Evolutionary conservation across 805 yeast species (phyloP).

Genomic region (Ogataea pini): DNA sequence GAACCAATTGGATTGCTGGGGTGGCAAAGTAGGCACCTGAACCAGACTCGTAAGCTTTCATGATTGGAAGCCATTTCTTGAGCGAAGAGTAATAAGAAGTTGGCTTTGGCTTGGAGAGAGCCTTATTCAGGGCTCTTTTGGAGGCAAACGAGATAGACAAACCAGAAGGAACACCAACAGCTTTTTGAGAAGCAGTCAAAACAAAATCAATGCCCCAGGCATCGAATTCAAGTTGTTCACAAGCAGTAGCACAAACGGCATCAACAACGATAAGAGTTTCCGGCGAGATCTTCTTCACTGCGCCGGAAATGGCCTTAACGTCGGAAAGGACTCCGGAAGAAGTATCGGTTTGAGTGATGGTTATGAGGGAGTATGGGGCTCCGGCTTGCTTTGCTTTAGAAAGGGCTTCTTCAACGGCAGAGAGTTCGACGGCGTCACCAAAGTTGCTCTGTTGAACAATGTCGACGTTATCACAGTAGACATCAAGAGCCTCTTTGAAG

Average conservation of each 20-base stretch:
- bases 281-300: constrained; percentile 70
- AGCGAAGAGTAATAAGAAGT: constrained; percentile 68
- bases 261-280: constrained; percentile 84
- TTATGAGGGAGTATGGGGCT: constrained; percentile 59
- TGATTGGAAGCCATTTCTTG: constrained; percentile 84
- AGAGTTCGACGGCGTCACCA: constrained; percentile 68
- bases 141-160: constrained; percentile 76
- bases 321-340: constrained; percentile 90
- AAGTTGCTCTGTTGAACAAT: constrained; percentile 62
- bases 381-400: constrained; percentile 35
- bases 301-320: constrained; percentile 58
- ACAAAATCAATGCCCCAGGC: constrained; percentile 88
- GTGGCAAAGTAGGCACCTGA: constrained; percentile 90
- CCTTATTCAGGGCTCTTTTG: constrained; percentile 67
- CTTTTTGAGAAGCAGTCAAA: constrained; percentile 93
- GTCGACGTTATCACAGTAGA: constrained; percentile 77
- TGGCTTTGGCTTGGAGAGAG: constrained; percentile 49
- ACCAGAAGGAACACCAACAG: constrained; percentile 93
- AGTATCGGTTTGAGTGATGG: constrained; percentile 95
- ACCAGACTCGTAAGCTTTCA: constrained; percentile 83
- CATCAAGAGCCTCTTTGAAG: constrained; percentile 71
- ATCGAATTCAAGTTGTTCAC: constrained; percentile 82
- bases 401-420: constrained; percentile 57
- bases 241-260: constrained; percentile 93
- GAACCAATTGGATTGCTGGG: constrained; percentile 87